Evolutionary conservation across 148 eudicot genomes (phyloP).

Genomic region (Nepenthes mirabilis): DNA sequence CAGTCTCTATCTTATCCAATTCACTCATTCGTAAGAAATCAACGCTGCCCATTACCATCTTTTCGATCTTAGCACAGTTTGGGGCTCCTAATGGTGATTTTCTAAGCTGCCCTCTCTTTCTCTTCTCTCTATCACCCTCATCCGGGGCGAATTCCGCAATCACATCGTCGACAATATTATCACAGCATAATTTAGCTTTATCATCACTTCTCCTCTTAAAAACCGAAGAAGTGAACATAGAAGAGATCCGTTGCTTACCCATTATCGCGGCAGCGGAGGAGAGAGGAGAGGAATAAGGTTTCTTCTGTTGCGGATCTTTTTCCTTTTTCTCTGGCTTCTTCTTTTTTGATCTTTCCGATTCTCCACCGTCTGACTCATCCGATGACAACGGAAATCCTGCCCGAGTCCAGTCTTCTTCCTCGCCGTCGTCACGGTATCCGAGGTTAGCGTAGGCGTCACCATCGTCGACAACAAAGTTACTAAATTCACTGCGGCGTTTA

Average conservation of each 20-base stretch:
- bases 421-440: conserved; percentile 73
- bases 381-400: conserved; percentile 28
- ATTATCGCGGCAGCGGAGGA: conserved; percentile 62
- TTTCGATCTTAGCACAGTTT: conserved; percentile 19
- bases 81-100: conserved; percentile 11
- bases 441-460: conserved; percentile 23
- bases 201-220: conserved; percentile 53
- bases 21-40: conserved; percentile 10
- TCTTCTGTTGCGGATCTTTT: conserved; percentile 21
- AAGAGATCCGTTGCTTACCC: conserved; percentile 71
- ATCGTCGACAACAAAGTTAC: conserved; percentile 63
- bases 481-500: conserved; percentile 48
- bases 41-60: conserved; percentile 8
- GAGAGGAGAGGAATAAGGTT: conserved; percentile 41
- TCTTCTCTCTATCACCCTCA: conserved; percentile 67
- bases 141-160: conserved; percentile 87
- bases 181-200: conserved; percentile 26
- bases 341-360: conserved; percentile 26
- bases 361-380: conserved; percentile 42
- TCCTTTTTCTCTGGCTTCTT: conserved; percentile 31
- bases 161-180: conserved; percentile 83
- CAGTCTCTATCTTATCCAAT: conserved; percentile 3
- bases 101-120: conserved; percentile 34
- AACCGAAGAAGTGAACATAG: conserved; percentile 64
- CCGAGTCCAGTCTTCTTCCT: conserved; percentile 85